phyloP scores from a whole-genome alignment of 345 rosid species.

The Trapa incisa region DNA sequence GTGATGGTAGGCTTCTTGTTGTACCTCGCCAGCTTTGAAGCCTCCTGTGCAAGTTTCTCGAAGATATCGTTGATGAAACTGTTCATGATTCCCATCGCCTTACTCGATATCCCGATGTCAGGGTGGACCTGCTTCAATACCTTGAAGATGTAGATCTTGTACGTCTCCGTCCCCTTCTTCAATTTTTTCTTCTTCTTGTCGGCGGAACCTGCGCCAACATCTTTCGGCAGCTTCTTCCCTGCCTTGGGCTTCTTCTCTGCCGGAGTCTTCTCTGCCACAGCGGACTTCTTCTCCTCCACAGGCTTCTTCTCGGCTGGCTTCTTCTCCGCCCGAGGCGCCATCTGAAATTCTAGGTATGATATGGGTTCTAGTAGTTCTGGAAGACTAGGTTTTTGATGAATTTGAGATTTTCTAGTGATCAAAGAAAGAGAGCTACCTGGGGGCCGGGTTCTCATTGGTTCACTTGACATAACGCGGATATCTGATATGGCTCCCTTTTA shows the following conservation, averaged over 20 bases:
- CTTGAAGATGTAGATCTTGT: constrained; percentile 69
- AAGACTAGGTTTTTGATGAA: too few species aligned
- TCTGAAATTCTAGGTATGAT: background rate
- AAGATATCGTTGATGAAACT: too few species aligned
- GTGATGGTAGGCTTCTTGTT: too few species aligned
- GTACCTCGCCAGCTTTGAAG: too few species aligned
- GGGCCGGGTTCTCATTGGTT: constrained; percentile 4
- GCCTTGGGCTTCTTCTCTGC: too few species aligned
- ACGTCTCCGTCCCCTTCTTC: constrained; percentile 61
- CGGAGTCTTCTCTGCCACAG: too few species aligned
- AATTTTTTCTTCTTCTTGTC: constrained; percentile 48
- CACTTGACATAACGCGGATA: background rate
- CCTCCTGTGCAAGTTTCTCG: too few species aligned
- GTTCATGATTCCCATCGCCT: constrained; percentile 75
- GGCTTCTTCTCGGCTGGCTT: too few species aligned
- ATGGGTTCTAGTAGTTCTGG: too few species aligned
- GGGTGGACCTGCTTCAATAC: constrained; percentile 17
- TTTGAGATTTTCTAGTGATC: too few species aligned
- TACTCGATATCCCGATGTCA: constrained; percentile 19
- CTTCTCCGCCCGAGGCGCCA: constrained; percentile 60
- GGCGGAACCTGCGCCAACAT: constrained; percentile 29
- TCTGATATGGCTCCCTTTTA: constrained; percentile 1
- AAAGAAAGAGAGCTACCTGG: too few species aligned
- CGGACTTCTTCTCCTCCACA: too few species aligned
- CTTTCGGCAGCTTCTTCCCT: constrained; percentile 73